Base-by-base conservation (phyloP, 805 yeast genomes). In the Lipomyces sp. region DNA sequence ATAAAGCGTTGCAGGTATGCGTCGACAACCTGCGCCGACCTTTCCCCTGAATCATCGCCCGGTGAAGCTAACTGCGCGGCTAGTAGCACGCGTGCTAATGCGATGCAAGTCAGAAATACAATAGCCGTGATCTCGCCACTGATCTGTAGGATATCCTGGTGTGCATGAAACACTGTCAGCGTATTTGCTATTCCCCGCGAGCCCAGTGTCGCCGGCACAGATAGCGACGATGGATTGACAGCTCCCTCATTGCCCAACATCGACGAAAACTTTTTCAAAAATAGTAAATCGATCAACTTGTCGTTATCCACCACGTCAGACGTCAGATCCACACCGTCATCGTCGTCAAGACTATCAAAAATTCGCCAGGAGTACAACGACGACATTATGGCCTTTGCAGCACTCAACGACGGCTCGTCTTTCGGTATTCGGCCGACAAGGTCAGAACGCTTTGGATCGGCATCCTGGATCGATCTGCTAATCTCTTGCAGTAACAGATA, bases 121-220 rank as follows among this genome's bases (percentile, higher is more conserved):
- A 55, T 39, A n/a, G 59, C 34, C 21, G 59, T 55, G 13, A 55
- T 47, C 28, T 55, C 59, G 10, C 59, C 59, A 29, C 55, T 49
- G 32, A 53, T 46, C 10, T 50, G 43, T 16, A 55, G 29, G 7
- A 53, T 14, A 22, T 53, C 45, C 40, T 55, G 59, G 16, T 47
- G 53, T 2, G 56, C 53, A 22, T 55, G 59, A 24, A 55, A 50
- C 10, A 55, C 53, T 3, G 59, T 49, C 35, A 55, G 22, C 28
- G 59, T 51, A 26, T 55, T 50, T 22, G 51, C 36, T 19, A 55
- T 53, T 1, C 59, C 59, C 3, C 59, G 43, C 4, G 58, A 42
- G n/a, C 59, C 59, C 11, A 55, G 51, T 28, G 53, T 55, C 4
- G 59, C 59, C 2, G 58, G 58, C 2, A 44, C 47, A 19, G 55